Percentiles rank a stretch among this genome's conserved stretches.
Evolutionary conservation across 2,329 filamentous ascomycete genomes (phyloP).

Genomic region (Aspergillus sp.): DNA sequence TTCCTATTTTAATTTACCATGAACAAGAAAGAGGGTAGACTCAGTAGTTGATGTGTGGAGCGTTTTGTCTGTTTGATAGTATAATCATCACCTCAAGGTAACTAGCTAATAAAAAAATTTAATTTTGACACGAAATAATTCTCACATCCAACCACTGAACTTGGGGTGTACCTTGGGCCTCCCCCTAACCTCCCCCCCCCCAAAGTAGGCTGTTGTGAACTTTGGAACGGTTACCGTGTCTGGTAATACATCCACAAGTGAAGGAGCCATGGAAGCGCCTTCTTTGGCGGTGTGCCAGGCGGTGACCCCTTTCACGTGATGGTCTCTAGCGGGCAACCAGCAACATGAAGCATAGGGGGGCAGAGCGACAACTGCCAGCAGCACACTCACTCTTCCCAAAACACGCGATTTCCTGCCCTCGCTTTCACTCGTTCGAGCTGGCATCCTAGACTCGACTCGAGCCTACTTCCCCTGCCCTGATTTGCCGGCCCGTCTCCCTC

Average conservation of each 20-base stretch:
- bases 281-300: conserved; percentile 20
- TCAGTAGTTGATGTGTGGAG: no score
- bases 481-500: conserved; percentile 2
- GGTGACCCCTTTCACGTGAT: conserved; percentile 25
- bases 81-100: not conserved
- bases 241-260: not conserved
- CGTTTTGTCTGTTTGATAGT: not conserved
- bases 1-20: not conserved
- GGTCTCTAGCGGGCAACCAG: conserved; percentile 22
- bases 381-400: conserved; percentile 29
- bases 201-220: not conserved
- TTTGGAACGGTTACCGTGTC: not conserved
- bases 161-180: not conserved
- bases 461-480: not conserved
- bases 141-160: not conserved
- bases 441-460: conserved; percentile 3
- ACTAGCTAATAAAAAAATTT: no score
- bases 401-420: conserved; percentile 22
- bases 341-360: conserved; percentile 29
- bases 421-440: conserved; percentile 5
- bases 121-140: not conserved
- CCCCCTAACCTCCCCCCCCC: not conserved
- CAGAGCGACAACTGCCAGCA: conserved; percentile 33
- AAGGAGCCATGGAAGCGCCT: conserved; percentile 3
- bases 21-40: not conserved